A percentile compares a stretch with the other conserved stretches of the same genome.
phyloP scores from a whole-genome alignment of 2,329 filamentous ascomycete species.

The Fusarium pseudoanthophilum region DNA sequence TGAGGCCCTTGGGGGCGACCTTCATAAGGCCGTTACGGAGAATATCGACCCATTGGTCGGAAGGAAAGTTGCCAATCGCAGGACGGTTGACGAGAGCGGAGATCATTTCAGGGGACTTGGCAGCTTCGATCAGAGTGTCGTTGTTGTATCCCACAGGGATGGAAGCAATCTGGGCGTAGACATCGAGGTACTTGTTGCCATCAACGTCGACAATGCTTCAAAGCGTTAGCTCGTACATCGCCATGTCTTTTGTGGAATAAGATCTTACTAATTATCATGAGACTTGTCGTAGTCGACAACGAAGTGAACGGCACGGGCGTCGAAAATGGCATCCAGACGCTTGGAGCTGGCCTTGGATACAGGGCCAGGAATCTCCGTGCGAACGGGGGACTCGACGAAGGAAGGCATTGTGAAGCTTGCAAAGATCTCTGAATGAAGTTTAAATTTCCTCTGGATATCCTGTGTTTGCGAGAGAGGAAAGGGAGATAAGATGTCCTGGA shows the following conservation, averaged over 20 bases:
- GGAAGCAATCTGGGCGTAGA: conserved; percentile 83
- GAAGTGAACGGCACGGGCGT: conserved; percentile 63
- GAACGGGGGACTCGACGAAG: conserved; percentile 48
- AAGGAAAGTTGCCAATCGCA: conserved; percentile 83
- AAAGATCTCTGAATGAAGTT: conserved; percentile 7
- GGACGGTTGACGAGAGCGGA: conserved; percentile 81
- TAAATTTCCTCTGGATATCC: conserved; percentile 31
- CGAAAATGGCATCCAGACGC: conserved; percentile 61
- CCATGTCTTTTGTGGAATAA: too few species aligned
- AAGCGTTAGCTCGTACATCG: conserved; percentile 4
- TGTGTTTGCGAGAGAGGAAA: conserved; percentile 19
- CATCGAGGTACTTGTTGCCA: conserved; percentile 61
- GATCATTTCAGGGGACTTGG: conserved; percentile 76
- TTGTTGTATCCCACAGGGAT: conserved; percentile 89
- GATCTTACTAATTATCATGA: conserved; percentile 58
- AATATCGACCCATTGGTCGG: conserved; percentile 77
- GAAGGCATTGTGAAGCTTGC: conserved; percentile 47
- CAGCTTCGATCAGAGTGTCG: conserved; percentile 71
- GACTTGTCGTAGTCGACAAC: conserved; percentile 64
- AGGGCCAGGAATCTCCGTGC: conserved; percentile 54
- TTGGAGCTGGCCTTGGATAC: conserved; percentile 53
- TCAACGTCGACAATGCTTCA: conserved; percentile 59
- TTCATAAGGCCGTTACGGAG: conserved; percentile 76
- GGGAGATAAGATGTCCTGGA: conserved; percentile 31
- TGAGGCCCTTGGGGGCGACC: conserved; percentile 77